Conservation (phyloP, 75 land plant species). For the Azolla pinnata region DNA sequence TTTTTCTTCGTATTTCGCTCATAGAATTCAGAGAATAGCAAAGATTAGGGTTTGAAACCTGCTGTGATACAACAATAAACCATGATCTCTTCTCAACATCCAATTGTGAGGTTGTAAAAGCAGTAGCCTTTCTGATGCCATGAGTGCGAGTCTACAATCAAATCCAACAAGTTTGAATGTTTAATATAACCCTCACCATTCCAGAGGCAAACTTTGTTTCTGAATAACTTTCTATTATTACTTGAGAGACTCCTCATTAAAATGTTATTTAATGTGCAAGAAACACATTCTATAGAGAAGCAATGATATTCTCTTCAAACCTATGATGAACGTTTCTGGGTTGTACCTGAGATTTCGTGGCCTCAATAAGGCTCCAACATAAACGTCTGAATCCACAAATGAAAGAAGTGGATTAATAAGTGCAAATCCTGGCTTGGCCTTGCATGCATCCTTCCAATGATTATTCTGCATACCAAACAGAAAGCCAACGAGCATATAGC, state of each 20-base stretch:
- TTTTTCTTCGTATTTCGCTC: too few species aligned
- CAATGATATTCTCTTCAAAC: too few species aligned
- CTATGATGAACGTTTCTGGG: too few species aligned
- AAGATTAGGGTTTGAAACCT: conserved; percentile 20
- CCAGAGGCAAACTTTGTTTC: not conserved
- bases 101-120: conserved; percentile 58
- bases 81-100: conserved; percentile 53
- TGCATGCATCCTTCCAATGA: conserved; percentile 67
- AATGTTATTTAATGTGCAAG: too few species aligned
- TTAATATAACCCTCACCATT: too few species aligned
- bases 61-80: conserved; percentile 53
- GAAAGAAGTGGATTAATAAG: conserved; percentile 48
- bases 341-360: conserved; percentile 42
- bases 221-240: not conserved
- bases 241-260: too few species aligned
- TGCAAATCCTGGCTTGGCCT: conserved; percentile 34
- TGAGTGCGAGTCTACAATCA: conserved; percentile 43
- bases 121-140: conserved; percentile 67
- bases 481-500: not conserved
- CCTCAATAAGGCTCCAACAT: conserved; percentile 35
- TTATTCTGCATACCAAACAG: conserved; percentile 28
- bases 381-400: conserved; percentile 9
- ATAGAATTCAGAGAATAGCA: too few species aligned
- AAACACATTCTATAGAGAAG: too few species aligned
- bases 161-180: not conserved